These are phyloP conservation scores for Capronia epimyces DNA, from an alignment of 2,329 filamentous ascomycete species.

Conservation along the genomic window DNA sequence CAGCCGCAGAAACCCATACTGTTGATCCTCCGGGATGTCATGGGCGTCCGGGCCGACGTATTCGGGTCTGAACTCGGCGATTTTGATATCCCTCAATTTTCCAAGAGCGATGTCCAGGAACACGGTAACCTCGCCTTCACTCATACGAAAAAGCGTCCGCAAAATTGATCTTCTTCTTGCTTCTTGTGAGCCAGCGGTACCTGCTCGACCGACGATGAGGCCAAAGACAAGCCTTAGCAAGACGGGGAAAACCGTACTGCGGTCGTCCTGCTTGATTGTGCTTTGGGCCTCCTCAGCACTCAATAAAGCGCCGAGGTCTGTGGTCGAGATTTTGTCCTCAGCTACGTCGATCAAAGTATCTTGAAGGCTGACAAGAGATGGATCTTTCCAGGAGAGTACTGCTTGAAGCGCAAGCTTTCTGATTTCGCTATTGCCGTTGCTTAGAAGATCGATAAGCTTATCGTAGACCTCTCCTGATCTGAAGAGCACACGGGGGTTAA, in stretches of 20 bases:
- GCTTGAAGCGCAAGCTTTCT: slow-evolving; percentile 81
- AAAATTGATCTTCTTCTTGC: slow-evolving; percentile 68
- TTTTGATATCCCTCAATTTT: slow-evolving; percentile 55
- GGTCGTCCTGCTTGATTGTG: slow-evolving; percentile 67
- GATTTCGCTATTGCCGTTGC: slow-evolving; percentile 84
- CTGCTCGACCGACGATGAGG: slow-evolving; percentile 75
- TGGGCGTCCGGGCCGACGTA: slow-evolving; percentile 49
- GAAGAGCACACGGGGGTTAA: slow-evolving; percentile 79
- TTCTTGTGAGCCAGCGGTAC: slow-evolving; percentile 71
- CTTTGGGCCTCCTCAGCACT: slow-evolving; percentile 61
- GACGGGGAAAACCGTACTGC: slow-evolving; percentile 71
- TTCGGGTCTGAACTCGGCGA: slow-evolving; percentile 49
- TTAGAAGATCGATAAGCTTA: slow-evolving; percentile 67
- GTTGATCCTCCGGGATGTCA: slow-evolving; percentile 65
- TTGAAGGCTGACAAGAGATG: slow-evolving; percentile 68
- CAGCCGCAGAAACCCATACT: slow-evolving; percentile 90
- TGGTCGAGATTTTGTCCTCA: slow-evolving; percentile 85
- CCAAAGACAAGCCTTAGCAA: slow-evolving; percentile 84
- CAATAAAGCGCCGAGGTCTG: slow-evolving; percentile 86
- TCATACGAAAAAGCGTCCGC: slow-evolving; percentile 72
- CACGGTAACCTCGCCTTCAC: slow-evolving; percentile 64
- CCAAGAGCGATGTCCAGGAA: slow-evolving; percentile 82
- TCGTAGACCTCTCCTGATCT: slow-evolving; percentile 69
- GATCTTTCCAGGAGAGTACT: slow-evolving; percentile 82
- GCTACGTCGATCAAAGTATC: slow-evolving; percentile 81